Conservation (phyloP, 2,329 filamentous ascomycete genomes). For the Tothia fuscella region DNA sequence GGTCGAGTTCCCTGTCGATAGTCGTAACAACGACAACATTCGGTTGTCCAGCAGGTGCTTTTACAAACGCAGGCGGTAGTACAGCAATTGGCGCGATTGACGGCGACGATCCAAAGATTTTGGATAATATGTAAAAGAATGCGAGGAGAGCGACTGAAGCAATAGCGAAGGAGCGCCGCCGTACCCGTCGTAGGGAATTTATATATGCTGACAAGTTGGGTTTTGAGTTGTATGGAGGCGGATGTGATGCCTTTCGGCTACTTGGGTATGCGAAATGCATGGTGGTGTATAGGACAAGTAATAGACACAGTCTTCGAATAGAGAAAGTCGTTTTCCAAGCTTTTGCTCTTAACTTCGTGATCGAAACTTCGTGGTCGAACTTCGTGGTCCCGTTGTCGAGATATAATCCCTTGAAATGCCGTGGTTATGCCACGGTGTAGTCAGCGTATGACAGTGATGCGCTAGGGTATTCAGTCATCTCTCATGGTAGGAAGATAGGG, state of each 20-base stretch:
- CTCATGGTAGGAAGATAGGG: no score
- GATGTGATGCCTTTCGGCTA: constrained; percentile 69
- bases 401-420: no score
- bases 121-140: constrained; percentile 49
- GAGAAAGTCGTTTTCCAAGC: constrained; percentile 4
- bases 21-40: constrained; percentile 67
- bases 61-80: constrained; percentile 2
- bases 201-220: constrained; percentile 31
- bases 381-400: no score
- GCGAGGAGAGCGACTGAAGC: constrained; percentile 42
- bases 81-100: background rate
- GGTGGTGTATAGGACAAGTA: no score
- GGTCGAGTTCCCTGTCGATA: constrained; percentile 55
- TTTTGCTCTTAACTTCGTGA: no score
- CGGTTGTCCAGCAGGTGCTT: constrained; percentile 7
- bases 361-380: no score
- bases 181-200: constrained; percentile 41
- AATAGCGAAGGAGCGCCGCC: constrained; percentile 48
- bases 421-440: no score
- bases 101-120: constrained; percentile 18
- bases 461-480: no score
- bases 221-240: constrained; percentile 56
- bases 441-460: no score
- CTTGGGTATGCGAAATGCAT: constrained; percentile 86
- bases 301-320: constrained; percentile 3